phyloP scores from a whole-genome alignment of 2,329 filamentous ascomycete species.

The Cercospora zeina region DNA sequence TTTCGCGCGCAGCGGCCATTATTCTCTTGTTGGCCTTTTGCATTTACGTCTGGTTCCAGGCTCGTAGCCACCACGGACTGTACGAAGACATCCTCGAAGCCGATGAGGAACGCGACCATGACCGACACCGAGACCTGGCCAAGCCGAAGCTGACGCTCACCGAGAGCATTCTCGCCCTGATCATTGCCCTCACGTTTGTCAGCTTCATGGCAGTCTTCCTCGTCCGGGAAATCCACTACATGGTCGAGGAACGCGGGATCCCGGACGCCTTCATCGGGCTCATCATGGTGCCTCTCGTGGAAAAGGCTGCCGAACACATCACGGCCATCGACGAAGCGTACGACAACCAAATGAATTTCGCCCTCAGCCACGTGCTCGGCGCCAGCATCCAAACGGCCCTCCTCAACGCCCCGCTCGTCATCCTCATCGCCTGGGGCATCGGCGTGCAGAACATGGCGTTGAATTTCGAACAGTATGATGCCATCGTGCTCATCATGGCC shows the following conservation, averaged over 20 bases:
- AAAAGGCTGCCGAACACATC: constrained; percentile 82
- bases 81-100: constrained; percentile 72
- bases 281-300: constrained; percentile 77
- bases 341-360: constrained; percentile 75
- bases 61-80: constrained; percentile 72
- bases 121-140: constrained; percentile 59
- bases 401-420: constrained; percentile 79
- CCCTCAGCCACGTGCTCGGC: constrained; percentile 80
- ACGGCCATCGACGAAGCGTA: constrained; percentile 83
- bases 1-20: constrained; percentile 70
- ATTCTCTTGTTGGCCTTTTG: constrained; percentile 69
- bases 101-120: constrained; percentile 68
- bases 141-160: constrained; percentile 73
- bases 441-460: constrained; percentile 67
- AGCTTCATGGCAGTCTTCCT: constrained; percentile 72
- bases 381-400: constrained; percentile 87
- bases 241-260: constrained; percentile 53
- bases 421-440: constrained; percentile 81
- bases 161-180: constrained; percentile 67
- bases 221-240: constrained; percentile 70
- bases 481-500: constrained; percentile 75
- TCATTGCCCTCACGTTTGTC: constrained; percentile 66
- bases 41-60: constrained; percentile 68
- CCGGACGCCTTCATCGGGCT: constrained; percentile 65
- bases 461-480: constrained; percentile 84